Evolutionary conservation across 768 basidiomycete genomes (phyloP).

Genomic region (Lactarius quietus): DNA sequence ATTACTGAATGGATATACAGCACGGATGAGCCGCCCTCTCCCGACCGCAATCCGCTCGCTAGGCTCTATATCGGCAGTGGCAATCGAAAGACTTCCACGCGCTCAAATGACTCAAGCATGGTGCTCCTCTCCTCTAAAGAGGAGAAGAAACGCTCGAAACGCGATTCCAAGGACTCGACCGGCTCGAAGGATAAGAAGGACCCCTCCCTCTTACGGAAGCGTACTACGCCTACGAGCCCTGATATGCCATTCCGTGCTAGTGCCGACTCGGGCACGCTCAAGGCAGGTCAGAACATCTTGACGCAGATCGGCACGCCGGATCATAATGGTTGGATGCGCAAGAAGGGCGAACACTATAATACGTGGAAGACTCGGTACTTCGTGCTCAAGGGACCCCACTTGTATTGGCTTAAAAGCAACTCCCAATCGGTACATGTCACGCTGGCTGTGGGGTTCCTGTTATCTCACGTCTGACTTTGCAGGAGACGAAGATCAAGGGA

Average conservation of each 20-base stretch:
- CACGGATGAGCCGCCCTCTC: constrained; percentile 38
- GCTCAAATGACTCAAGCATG: constrained; percentile 39
- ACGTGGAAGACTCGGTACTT: constrained; percentile 91
- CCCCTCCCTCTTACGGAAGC: constrained; percentile 50
- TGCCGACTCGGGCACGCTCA: constrained; percentile 23
- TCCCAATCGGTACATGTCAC: constrained; percentile 46
- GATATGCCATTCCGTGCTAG: not conserved
- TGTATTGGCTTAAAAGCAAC: constrained; percentile 83
- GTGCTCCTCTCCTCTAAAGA: constrained; percentile 29
- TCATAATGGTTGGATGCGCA: constrained; percentile 91
- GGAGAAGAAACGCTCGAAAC: constrained; percentile 28
- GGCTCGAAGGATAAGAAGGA: constrained; percentile 35
- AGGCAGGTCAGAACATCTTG: constrained; percentile 65
- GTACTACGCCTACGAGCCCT: constrained; percentile 40
- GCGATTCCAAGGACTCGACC: constrained; percentile 26
- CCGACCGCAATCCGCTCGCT: constrained; percentile 37
- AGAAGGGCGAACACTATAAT: constrained; percentile 91
- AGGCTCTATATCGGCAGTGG: constrained; percentile 38
- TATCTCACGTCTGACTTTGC: constrained; percentile 1
- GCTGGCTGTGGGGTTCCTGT: not conserved
- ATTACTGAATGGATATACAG: no score
- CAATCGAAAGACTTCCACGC: constrained; percentile 42
- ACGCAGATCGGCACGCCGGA: constrained; percentile 91
- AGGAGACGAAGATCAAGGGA: constrained; percentile 97
- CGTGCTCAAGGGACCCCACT: constrained; percentile 85